Evolutionary conservation across 352 stramenopile species (phyloP).

Genomic region (Pythium aristosporum): DNA sequence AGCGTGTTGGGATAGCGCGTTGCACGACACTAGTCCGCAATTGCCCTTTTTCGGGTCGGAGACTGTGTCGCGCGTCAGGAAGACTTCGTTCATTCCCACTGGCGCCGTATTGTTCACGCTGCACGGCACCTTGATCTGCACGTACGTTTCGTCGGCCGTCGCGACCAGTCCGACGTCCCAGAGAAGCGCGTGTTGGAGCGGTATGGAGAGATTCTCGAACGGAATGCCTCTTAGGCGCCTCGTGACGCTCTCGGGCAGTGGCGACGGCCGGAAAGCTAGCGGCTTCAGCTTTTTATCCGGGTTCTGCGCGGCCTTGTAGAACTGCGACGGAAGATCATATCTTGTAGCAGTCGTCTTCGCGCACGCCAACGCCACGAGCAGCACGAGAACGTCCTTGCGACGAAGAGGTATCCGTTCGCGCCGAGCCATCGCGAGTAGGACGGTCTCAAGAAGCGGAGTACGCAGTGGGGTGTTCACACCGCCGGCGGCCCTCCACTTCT

Average conservation of each 20-base stretch:
- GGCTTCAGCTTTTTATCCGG: background rate
- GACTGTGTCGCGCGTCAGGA: slow-evolving; percentile 19
- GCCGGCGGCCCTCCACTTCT: background rate
- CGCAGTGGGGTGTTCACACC: too few relatives aligned
- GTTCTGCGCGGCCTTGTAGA: slow-evolving; percentile 24
- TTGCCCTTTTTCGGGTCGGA: slow-evolving; percentile 11
- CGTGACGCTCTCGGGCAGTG: slow-evolving; percentile 10
- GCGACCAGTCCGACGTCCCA: slow-evolving; percentile 25
- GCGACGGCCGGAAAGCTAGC: slow-evolving; percentile 9
- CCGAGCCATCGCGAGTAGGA: background rate
- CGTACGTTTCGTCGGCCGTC: slow-evolving; percentile 14
- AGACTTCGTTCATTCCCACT: slow-evolving; percentile 20
- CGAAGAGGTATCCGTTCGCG: background rate
- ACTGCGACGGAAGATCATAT: slow-evolving; percentile 21
- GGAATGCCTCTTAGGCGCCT: slow-evolving; percentile 10
- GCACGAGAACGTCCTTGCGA: background rate
- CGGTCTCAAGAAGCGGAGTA: background rate
- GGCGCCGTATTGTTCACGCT: background rate
- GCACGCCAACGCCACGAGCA: background rate
- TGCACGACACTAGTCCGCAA: slow-evolving; percentile 20
- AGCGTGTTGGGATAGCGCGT: slow-evolving; percentile 18
- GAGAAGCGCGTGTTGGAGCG: slow-evolving; percentile 24
- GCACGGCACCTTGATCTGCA: slow-evolving; percentile 25
- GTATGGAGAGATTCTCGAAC: slow-evolving; percentile 14
- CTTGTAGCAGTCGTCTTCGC: background rate